Conservation (phyloP, 2,329 filamentous ascomycete genomes). For the Metarhizium rileyi region DNA sequence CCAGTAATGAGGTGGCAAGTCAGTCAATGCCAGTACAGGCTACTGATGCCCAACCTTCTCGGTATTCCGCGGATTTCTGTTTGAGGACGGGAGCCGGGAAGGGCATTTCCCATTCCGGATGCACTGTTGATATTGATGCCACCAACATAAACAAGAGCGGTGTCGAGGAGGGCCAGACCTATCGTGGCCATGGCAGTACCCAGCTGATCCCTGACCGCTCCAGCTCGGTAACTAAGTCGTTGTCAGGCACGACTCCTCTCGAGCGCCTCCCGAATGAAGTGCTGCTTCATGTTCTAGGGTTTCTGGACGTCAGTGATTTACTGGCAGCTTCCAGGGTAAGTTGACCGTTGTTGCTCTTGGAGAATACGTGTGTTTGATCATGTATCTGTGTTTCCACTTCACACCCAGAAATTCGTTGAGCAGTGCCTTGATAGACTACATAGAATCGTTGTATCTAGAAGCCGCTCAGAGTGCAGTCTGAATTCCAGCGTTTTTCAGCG, state of each 20-base stretch:
- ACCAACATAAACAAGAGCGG: neutral
- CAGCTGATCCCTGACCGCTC: neutral
- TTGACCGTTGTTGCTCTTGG: conserved; percentile 10
- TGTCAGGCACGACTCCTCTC: conserved; percentile 13
- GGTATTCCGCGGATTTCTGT: neutral
- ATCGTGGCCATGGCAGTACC: neutral
- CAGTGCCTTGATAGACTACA: neutral
- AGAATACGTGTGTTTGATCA: neutral
- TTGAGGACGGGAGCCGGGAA: neutral
- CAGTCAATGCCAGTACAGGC: neutral
- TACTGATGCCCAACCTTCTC: conserved; percentile 2
- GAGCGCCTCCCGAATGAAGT: conserved; percentile 46
- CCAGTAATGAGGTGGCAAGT: conserved; percentile 3
- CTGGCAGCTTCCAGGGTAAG: conserved; percentile 46
- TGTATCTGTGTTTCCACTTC: neutral
- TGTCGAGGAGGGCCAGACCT: neutral
- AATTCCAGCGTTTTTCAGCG: neutral
- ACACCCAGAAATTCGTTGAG: neutral
- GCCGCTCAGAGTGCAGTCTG: no score
- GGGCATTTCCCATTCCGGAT: neutral
- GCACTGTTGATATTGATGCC: neutral
- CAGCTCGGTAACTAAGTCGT: neutral
- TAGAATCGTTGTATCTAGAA: neutral
- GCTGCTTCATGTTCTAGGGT: conserved; percentile 43
- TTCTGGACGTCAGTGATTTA: conserved; percentile 47